These are phyloP conservation scores for Cucurbita pepo DNA, from an alignment of 306 rosid genomes.

Conservation along the genomic window DNA sequence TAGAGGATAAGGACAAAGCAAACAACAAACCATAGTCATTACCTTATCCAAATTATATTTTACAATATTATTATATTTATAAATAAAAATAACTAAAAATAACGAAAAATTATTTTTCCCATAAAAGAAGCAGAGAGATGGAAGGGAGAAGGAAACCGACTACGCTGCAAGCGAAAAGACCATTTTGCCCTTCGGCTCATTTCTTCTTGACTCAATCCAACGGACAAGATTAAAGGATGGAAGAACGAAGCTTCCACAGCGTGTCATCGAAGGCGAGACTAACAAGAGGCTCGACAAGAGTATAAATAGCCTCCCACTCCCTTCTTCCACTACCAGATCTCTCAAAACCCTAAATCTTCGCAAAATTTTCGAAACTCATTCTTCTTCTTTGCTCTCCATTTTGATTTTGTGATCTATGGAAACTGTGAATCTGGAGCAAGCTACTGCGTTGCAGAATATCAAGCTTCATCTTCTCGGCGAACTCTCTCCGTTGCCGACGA, in stretches of 20 bases:
- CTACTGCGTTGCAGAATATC: slow-evolving; percentile 21
- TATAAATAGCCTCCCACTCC: background rate
- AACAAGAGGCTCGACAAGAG: background rate
- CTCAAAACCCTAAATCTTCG: background rate
- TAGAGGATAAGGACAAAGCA: no score
- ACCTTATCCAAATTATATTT: no score
- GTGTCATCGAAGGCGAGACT: background rate
- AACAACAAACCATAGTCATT: no score
- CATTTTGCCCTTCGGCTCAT: background rate
- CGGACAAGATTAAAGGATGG: background rate
- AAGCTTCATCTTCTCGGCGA: slow-evolving; percentile 52
- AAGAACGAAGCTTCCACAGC: background rate
- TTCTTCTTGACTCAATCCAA: slow-evolving; percentile 1
- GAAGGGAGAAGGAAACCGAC: background rate
- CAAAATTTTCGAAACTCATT: background rate
- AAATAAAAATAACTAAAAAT: no score
- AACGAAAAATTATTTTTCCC: background rate
- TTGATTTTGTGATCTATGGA: background rate
- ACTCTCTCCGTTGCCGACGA: slow-evolving; percentile 25
- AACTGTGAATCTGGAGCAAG: slow-evolving; percentile 17
- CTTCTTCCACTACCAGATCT: background rate
- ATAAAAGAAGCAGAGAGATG: background rate
- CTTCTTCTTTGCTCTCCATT: background rate
- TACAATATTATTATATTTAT: no score
- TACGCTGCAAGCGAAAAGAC: background rate